A percentile compares a stretch with the other conserved stretches of the same genome.
Evolutionary conservation across 352 stramenopile genomes (phyloP).

Genomic region (Phytophthora citricola): DNA sequence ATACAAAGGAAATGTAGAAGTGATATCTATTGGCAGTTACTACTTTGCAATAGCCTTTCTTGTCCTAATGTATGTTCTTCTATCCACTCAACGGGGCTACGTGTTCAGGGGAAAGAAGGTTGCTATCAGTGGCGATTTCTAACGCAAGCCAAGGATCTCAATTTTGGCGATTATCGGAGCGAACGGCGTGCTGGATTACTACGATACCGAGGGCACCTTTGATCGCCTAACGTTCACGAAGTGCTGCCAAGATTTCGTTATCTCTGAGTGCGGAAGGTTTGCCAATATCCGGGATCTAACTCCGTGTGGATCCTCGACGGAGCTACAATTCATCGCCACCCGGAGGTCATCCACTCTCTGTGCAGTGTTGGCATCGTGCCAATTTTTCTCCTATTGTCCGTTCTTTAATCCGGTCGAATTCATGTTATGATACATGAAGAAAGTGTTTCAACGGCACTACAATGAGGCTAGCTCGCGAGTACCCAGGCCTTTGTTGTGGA

Average conservation of each 20-base stretch:
- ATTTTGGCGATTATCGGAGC: no score
- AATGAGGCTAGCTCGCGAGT: not conserved
- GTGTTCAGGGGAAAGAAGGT: no score
- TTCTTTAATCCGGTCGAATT: not conserved
- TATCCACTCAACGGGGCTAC: no score
- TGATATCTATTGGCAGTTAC: no score
- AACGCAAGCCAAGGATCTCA: no score
- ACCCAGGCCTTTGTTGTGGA: not conserved
- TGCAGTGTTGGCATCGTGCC: not conserved
- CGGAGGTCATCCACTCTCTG: not conserved
- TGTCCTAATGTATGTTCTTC: no score
- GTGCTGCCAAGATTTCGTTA: not conserved
- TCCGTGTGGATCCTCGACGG: not conserved
- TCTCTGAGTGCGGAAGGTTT: not conserved
- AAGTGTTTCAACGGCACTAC: not conserved
- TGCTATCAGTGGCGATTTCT: no score
- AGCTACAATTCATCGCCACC: not conserved
- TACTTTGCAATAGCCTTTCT: no score
- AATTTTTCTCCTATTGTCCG: not conserved
- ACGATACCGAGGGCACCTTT: no score
- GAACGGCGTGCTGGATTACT: no score
- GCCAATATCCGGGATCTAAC: not conserved
- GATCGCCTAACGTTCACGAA: no score
- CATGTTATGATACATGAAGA: conserved; percentile 5
- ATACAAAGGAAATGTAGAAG: no score